Base-by-base conservation (phyloP, 1,284 basidiomycete genomes). In the Mycosarcoma maydis region DNA sequence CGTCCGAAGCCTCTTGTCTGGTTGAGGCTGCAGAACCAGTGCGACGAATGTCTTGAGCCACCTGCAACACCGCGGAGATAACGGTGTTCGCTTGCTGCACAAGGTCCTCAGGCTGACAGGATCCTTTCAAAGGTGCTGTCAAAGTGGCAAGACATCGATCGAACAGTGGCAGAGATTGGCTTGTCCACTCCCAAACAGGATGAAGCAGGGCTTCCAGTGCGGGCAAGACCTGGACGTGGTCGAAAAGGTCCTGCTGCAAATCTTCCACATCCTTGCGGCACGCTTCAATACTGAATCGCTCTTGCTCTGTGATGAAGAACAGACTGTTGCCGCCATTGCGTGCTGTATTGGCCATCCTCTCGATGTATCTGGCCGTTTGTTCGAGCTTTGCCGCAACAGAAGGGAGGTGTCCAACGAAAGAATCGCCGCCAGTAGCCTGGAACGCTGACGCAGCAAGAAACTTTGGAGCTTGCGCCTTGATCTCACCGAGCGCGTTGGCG, bases 11-110 rank as follows among this genome's bases (percentile, higher is more conserved):
- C 8, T 16, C 32, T 29, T 23, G 6, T 3, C 32, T 29, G 19
- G 37, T 10, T 3, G 48, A 40, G 11, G 36, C 13, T 3, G 46
- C 20, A 17, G 58, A 23, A 20, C 45, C 53, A 13, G 44, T 22
- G 27, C 58, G 49, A n/a, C 53, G 66, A 9, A 80, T 32, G 16
- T 79, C 78, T 49, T 81, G 79, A 16, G 74, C 75, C 20, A 81
- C 69, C 39, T 80, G 69, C 14, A 81, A 45, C 6, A 81, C 60
- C 1, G 74, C 74, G n/a, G 72, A 76, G 33, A 80, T 58, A 32
- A 81, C 38, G 2, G 41, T 38, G 39, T 58, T 56, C 6, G 58
- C 54, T 26, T 62, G 54, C 34, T 61, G 52, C 7, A 50, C 58
- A 10, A 69, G 50, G 13, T 40, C 39, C 33, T 62, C 33, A 6